Evolutionary conservation across 1,284 basidiomycete genomes (phyloP).

Genomic region (Heterobasidion irregulare): DNA sequence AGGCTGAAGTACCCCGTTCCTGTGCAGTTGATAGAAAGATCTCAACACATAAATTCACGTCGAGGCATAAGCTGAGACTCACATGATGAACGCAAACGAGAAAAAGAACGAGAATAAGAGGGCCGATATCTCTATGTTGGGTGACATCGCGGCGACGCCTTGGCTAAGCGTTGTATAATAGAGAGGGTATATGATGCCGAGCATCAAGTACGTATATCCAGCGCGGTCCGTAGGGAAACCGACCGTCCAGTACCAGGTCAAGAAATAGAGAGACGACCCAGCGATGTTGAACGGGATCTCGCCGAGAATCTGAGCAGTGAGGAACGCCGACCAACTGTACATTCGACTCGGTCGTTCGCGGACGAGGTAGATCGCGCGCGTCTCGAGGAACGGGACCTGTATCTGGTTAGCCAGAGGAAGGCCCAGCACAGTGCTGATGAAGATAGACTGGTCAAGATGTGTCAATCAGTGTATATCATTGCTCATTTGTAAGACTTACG

Average conservation of each 20-base stretch:
- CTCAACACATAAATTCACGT: conserved; percentile 1
- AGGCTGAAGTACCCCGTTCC: conserved; percentile 63
- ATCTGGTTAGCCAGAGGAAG: conserved; percentile 15
- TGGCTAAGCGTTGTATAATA: conserved; percentile 53
- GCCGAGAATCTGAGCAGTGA: conserved; percentile 52
- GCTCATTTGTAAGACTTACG: conserved; percentile 19
- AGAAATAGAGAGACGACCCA: conserved; percentile 48
- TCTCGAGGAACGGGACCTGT: conserved; percentile 44
- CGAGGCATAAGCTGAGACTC: conserved; percentile 16
- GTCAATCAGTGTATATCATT: not conserved
- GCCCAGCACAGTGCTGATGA: conserved; percentile 3
- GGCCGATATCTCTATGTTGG: conserved; percentile 57
- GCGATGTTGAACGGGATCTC: conserved; percentile 65
- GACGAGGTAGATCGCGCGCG: conserved; percentile 50
- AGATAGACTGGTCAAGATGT: conserved; percentile 13
- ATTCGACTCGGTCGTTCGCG: conserved; percentile 67
- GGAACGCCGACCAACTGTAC: conserved; percentile 77
- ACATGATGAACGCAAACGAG: conserved; percentile 59
- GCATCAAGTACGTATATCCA: conserved; percentile 46
- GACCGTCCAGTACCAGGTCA: conserved; percentile 69
- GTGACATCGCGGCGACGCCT: conserved; percentile 59
- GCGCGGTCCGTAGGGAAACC: conserved; percentile 45
- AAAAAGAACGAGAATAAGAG: conserved; percentile 57
- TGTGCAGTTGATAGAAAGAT: conserved; percentile 13
- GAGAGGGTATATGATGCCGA: conserved; percentile 38